Percentiles rank a stretch among this genome's conserved stretches.
Conservation (phyloP, 1,284 basidiomycete genomes). For the Malassezia equina region DNA sequence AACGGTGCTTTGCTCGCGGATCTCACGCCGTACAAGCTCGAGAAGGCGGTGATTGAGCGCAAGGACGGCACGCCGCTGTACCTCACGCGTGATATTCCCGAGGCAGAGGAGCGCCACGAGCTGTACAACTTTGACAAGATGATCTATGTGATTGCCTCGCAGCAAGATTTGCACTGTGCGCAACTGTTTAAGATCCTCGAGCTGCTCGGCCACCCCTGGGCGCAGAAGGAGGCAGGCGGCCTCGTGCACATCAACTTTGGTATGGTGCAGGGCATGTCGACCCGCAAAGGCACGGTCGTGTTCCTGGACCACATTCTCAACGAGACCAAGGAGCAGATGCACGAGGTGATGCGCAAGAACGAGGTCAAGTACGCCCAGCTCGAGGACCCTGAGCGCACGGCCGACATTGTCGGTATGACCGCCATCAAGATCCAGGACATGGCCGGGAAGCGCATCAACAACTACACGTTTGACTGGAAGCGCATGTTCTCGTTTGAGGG, state of each 20-base stretch:
- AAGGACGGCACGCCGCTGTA: constrained; percentile 95
- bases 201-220: constrained; percentile 81
- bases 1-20: constrained; percentile 44
- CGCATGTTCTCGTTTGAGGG: constrained; percentile 94
- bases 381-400: constrained; percentile 73
- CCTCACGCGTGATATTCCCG: constrained; percentile 94
- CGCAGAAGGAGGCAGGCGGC: constrained; percentile 52
- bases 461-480: constrained; percentile 90
- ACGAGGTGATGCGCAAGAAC: constrained; percentile 91
- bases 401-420: constrained; percentile 80
- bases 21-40: constrained; percentile 53
- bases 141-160: constrained; percentile 89
- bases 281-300: constrained; percentile 87
- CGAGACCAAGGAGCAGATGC: constrained; percentile 83
- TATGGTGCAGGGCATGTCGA: constrained; percentile 89
- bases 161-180: constrained; percentile 83
- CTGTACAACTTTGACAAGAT: constrained; percentile 73
- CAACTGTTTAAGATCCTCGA: constrained; percentile 92
- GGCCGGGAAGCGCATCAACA: constrained; percentile 90
- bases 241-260: constrained; percentile 89
- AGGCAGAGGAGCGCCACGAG: constrained; percentile 74
- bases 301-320: constrained; percentile 90
- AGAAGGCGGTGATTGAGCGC: constrained; percentile 84
- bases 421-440: constrained; percentile 99
- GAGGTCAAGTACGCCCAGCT: constrained; percentile 83